A percentile compares a stretch with the other conserved stretches of the same genome.
Conservation (phyloP, 805 yeast genomes). For the Lipomyces anomalus region DNA sequence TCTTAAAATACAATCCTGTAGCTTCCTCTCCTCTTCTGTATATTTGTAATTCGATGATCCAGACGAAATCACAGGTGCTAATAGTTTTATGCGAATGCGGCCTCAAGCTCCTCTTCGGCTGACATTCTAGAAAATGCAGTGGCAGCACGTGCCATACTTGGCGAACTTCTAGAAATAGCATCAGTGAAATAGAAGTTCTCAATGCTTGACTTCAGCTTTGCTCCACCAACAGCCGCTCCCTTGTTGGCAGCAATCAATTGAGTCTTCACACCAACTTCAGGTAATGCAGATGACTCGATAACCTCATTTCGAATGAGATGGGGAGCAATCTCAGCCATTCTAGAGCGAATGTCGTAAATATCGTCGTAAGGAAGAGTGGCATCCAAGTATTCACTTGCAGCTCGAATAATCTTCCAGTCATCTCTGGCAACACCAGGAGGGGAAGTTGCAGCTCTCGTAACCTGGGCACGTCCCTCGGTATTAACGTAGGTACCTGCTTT, state of each 20-base stretch:
- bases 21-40: no score
- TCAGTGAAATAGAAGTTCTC: constrained; percentile 84
- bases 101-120: constrained; percentile 12
- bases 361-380: constrained; percentile 73
- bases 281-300: constrained; percentile 58
- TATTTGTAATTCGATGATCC: no score
- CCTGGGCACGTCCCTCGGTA: constrained; percentile 85
- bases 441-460: constrained; percentile 78
- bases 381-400: constrained; percentile 70
- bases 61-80: no score
- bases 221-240: constrained; percentile 41
- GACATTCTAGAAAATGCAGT: constrained; percentile 33
- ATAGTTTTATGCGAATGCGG: constrained; percentile 24
- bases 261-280: constrained; percentile 51
- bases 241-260: constrained; percentile 34
- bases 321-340: constrained; percentile 75
- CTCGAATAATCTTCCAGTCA: constrained; percentile 85
- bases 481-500: constrained; percentile 78
- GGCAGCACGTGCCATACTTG: constrained; percentile 86
- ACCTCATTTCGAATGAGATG: constrained; percentile 70
- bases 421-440: constrained; percentile 88
- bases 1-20: no score
- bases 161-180: constrained; percentile 78
- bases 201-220: constrained; percentile 61
- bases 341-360: constrained; percentile 55